phyloP scores from a whole-genome alignment of 495 filamentous ascomycete genomes.

The Hypoxylon subgilvum region DNA sequence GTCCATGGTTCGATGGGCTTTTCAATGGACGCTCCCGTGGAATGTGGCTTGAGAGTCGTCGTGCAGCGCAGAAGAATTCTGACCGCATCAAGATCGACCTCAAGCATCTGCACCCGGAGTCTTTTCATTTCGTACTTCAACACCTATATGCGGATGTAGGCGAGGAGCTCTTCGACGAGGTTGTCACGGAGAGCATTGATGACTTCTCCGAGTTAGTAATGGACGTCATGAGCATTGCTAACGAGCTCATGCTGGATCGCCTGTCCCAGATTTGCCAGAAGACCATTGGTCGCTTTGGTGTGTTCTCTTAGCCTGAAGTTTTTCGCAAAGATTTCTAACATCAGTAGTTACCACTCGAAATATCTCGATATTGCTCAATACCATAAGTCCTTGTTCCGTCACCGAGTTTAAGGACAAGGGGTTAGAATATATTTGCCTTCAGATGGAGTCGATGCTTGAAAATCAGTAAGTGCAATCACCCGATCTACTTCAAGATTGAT shows the following conservation, averaged over 20 bases:
- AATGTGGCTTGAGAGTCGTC: constrained; percentile 76
- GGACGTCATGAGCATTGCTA: constrained; percentile 86
- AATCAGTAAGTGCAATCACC: constrained; percentile 61
- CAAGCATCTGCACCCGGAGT: constrained; percentile 72
- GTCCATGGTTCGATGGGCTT: constrained; percentile 89
- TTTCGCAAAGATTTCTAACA: constrained; percentile 32
- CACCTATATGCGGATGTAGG: constrained; percentile 86
- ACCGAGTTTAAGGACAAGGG: constrained; percentile 86
- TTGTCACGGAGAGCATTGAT: constrained; percentile 72
- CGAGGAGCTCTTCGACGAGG: constrained; percentile 78
- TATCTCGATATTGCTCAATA: constrained; percentile 81
- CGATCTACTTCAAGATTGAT: not conserved
- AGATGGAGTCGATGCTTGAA: constrained; percentile 86
- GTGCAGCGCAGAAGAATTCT: constrained; percentile 53
- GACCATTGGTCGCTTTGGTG: constrained; percentile 78
- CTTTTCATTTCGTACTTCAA: constrained; percentile 79
- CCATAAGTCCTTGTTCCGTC: constrained; percentile 78
- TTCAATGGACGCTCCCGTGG: constrained; percentile 86
- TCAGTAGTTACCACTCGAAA: constrained; percentile 78
- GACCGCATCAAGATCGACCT: constrained; percentile 74
- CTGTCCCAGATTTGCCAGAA: constrained; percentile 89
- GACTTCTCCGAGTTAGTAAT: constrained; percentile 87
- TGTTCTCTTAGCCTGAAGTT: constrained; percentile 1
- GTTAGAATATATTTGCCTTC: constrained; percentile 88
- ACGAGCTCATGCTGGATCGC: constrained; percentile 94